Conservation (phyloP, 306 rosid species). For the Hippophae rhamnoides region DNA sequence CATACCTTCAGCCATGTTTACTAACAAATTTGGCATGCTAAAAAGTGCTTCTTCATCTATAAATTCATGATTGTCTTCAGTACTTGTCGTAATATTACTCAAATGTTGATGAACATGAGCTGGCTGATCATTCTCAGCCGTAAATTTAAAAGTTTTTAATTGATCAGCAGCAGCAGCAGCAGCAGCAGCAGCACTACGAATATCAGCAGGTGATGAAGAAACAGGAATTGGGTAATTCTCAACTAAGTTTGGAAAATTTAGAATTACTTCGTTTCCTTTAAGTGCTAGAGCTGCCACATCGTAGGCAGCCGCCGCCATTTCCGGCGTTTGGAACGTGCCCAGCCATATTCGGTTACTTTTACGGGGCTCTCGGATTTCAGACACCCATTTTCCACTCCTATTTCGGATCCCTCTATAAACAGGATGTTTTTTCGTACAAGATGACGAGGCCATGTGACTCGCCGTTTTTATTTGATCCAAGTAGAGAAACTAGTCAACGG, state of each 20-base stretch:
- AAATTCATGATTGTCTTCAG: neutral
- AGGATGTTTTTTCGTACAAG: conserved; percentile 32
- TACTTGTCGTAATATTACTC: neutral
- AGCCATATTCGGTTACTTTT: conserved; percentile 55
- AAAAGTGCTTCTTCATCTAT: neutral
- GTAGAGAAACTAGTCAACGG: too few species aligned
- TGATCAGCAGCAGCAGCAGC: conserved; percentile 25
- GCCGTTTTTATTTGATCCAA: too few species aligned
- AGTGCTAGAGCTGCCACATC: conserved; percentile 60
- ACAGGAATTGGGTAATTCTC: conserved; percentile 31
- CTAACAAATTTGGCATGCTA: neutral
- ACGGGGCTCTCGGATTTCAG: conserved; percentile 62
- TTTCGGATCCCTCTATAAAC: conserved; percentile 43
- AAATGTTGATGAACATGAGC: neutral
- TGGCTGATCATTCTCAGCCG: neutral
- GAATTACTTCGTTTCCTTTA: conserved; percentile 31
- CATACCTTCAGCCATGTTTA: neutral
- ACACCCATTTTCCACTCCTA: conserved; percentile 60
- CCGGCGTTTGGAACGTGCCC: conserved; percentile 44
- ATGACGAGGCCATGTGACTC: conserved; percentile 22
- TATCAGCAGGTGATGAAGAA: conserved; percentile 32
- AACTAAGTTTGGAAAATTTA: conserved; percentile 37
- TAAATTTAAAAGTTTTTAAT: neutral
- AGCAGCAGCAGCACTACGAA: conserved; percentile 41
- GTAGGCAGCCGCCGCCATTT: conserved; percentile 64